Percentiles rank a stretch among this genome's conserved stretches.
These are phyloP conservation scores for Paraglomus brasilianum DNA, from an alignment of 192 early-diverging fungal species.

Conservation along the genomic window DNA sequence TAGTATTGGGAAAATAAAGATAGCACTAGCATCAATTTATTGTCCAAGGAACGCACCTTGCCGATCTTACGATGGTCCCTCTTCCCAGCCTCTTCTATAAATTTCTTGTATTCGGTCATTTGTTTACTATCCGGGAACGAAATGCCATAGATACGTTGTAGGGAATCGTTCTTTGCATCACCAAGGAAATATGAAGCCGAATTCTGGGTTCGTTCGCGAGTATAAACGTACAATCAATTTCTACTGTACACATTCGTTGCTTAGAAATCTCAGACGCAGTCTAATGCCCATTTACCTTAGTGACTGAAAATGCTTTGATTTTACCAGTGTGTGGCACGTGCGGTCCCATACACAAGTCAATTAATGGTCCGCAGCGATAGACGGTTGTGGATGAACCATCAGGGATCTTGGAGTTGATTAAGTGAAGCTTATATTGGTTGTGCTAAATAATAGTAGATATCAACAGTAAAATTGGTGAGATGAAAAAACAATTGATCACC, in stretches of 20 bases:
- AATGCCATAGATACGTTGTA: conserved; percentile 98
- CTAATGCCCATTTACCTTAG: conserved; percentile 78
- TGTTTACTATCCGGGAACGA: conserved; percentile 99
- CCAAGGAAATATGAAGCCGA: conserved; percentile 98
- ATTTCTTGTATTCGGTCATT: conserved; percentile 93
- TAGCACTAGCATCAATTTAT: neutral
- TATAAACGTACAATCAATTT: neutral
- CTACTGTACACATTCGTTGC: neutral
- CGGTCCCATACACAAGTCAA: conserved; percentile 95
- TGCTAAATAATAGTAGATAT: conserved; percentile 53
- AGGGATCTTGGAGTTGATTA: conserved; percentile 89
- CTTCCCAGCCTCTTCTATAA: conserved; percentile 95
- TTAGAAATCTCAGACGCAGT: neutral
- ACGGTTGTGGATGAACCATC: conserved; percentile 95
- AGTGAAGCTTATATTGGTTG: conserved; percentile 96
- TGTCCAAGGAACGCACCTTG: conserved; percentile 49
- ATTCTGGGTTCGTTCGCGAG: conserved; percentile 57
- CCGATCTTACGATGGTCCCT: conserved; percentile 97
- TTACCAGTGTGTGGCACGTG: conserved; percentile 93
- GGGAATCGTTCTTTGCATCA: conserved; percentile 94
- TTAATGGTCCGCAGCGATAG: conserved; percentile 97
- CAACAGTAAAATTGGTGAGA: neutral
- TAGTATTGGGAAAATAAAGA: neutral
- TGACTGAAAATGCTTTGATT: conserved; percentile 90
- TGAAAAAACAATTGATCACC: too few relatives aligned